A percentile compares a stretch with the other conserved stretches of the same genome.
phyloP scores from a whole-genome alignment of 2,329 filamentous ascomycete genomes.

The Penicillium paneum region DNA sequence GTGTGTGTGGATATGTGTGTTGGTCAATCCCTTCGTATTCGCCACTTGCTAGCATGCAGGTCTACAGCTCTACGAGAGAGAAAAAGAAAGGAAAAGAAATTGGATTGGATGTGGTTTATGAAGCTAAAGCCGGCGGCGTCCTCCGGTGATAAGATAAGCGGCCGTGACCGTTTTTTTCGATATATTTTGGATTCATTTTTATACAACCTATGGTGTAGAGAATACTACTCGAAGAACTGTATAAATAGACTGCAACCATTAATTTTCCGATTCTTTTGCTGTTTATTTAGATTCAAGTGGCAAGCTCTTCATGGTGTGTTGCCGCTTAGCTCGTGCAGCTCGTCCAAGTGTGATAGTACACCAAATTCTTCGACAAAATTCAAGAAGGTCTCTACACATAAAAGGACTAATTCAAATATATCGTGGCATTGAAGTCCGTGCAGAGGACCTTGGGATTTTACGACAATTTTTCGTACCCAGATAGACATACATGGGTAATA shows the following conservation, averaged over 20 bases:
- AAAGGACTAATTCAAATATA: neutral
- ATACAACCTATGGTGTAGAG: neutral
- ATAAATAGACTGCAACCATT: no score
- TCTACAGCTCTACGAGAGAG: neutral
- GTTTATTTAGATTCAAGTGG: neutral
- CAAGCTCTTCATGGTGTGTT: neutral
- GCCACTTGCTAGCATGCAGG: neutral
- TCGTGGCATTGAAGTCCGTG: neutral
- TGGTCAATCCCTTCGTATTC: neutral
- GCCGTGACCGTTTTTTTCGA: neutral
- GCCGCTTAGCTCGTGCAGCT: neutral
- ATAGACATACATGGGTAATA: neutral
- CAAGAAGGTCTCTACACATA: neutral
- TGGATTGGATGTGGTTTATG: constrained; percentile 3
- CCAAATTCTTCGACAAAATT: neutral
- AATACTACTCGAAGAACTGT: neutral
- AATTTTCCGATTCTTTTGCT: neutral
- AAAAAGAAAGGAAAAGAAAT: neutral
- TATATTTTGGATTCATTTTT: neutral
- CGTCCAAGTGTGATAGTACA: neutral
- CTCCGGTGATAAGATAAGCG: constrained; percentile 17
- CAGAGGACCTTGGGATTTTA: neutral
- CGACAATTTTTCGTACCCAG: neutral
- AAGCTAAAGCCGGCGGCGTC: constrained; percentile 9
- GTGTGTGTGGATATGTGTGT: neutral